Conservation (phyloP, 768 basidiomycete genomes). For the Coprinopsis cinerea region DNA sequence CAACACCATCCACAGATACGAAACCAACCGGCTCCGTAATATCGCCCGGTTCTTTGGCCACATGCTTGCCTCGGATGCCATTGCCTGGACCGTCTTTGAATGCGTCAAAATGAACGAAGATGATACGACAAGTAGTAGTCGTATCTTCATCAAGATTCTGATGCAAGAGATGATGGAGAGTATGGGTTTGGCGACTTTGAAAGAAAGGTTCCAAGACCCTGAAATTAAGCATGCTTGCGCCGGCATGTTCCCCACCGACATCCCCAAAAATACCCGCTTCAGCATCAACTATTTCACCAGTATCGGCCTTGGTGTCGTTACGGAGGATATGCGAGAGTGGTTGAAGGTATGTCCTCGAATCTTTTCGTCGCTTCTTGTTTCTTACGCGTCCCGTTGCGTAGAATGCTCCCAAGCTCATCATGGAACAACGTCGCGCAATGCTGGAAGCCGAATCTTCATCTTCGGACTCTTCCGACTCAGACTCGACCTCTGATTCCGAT, state of each 20-base stretch:
- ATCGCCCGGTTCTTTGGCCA: constrained; percentile 97
- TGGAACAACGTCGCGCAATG: constrained; percentile 90
- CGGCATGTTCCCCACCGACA: constrained; percentile 93
- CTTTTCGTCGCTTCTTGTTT: not conserved
- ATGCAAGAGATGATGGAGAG: constrained; percentile 93
- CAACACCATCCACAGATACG: constrained; percentile 95
- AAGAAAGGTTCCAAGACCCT: constrained; percentile 85
- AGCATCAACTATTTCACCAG: constrained; percentile 98
- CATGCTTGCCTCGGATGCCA: constrained; percentile 75
- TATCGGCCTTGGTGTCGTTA: constrained; percentile 83
- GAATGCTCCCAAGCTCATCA: constrained; percentile 89
- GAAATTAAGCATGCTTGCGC: constrained; percentile 68
- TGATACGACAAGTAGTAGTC: constrained; percentile 90
- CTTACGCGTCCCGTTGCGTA: constrained; percentile 23
- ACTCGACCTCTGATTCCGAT: constrained; percentile 26
- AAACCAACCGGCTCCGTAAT: constrained; percentile 96
- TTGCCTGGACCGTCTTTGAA: constrained; percentile 85
- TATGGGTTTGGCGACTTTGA: constrained; percentile 83
- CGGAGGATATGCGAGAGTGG: constrained; percentile 96
- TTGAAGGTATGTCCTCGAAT: constrained; percentile 60
- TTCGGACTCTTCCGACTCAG: constrained; percentile 36
- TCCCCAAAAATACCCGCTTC: constrained; percentile 94
- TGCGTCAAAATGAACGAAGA: constrained; percentile 94
- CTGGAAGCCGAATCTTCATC: constrained; percentile 69
- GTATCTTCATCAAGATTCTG: constrained; percentile 97